These are phyloP conservation scores for Avena atlantica DNA, from an alignment of 176 grass and related monocot species.

Conservation along the genomic window DNA sequence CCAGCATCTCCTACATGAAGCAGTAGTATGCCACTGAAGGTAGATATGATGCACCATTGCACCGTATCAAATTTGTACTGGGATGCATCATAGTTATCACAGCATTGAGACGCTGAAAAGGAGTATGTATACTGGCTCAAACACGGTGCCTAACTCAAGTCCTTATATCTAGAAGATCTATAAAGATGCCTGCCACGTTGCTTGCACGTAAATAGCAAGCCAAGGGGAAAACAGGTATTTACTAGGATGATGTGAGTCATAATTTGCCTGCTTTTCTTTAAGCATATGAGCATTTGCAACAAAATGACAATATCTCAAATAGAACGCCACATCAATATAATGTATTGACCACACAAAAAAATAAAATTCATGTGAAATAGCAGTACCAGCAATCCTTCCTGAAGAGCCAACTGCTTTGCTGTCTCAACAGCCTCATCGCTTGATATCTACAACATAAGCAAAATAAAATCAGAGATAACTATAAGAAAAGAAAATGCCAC, in stretches of 20 bases:
- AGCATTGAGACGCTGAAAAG: background rate
- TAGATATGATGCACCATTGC: background rate
- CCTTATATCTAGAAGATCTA: slow-evolving; percentile 13
- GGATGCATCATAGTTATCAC: background rate
- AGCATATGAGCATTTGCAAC: background rate
- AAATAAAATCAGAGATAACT: slow-evolving; percentile 1
- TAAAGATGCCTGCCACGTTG: background rate
- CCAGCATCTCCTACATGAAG: background rate
- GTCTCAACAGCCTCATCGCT: slow-evolving; percentile 91
- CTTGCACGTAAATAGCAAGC: too few species aligned
- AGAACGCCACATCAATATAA: slow-evolving; percentile 13
- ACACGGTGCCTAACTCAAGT: background rate
- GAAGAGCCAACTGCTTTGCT: slow-evolving; percentile 93
- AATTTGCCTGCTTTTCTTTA: background rate
- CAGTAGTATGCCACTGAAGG: background rate
- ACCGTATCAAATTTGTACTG: background rate
- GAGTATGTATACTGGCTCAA: slow-evolving; percentile 2
- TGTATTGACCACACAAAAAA: background rate
- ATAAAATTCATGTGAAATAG: slow-evolving; percentile 8
- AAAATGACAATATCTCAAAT: slow-evolving; percentile 10
- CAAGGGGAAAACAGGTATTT: background rate
- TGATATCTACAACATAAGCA: slow-evolving; percentile 67
- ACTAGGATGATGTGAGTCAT: background rate
- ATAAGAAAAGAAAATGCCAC: background rate
- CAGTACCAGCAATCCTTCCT: slow-evolving; percentile 94